Base-by-base conservation (phyloP, 176 grass and related monocot genomes). In the Saccharum spontaneum region DNA sequence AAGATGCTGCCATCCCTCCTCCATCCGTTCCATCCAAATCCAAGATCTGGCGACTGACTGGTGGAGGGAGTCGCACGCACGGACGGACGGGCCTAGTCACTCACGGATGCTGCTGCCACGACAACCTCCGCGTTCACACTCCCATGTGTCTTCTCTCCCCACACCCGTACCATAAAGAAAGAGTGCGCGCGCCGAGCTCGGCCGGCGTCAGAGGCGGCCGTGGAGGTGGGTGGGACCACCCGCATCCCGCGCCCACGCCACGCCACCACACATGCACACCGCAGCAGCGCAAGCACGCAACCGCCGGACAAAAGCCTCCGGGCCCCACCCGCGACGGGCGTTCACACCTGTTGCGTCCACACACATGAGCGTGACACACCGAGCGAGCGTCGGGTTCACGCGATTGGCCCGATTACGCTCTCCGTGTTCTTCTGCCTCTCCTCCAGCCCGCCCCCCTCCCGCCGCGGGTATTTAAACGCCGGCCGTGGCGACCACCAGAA, bases 271-370 rank as follows among this genome's bases (percentile, higher is more conserved):
- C 34, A 33, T 2, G 31, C 55, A 37, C 41, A 55, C 55, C 4
- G 37, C 38, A 3, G 8, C 17, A 4, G 18, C 8, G 20, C 44
- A 4, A 10, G 44, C 18, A 68, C 62, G 61, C 77, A 45, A 67
- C 77, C 77, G 65, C 77, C 14, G 15, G 71, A 28, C 43, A 11
- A 62, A 12, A 10, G 10, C 52, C 52, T 0, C 8, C 7, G 76
- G 76, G 57, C 10, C 61, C 78, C 63, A 36, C 8, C 20, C 39
- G 41, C 61, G 62, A 33, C 3, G 43, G 43, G 62, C 78, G 79
- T 82, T 82, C 79, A 82, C 79, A 82, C 79, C 30, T 69, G 8
- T 73, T 73, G 71, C 18, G 12, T 49, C 70, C 70, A 45, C 22
- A 15, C 40, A 10, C 16, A 8, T 10, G 20, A 13, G 37, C 38